These are phyloP conservation scores for Ceratobasidium sp. DNA, from an alignment of 1,284 basidiomycete species.

Conservation along the genomic window DNA sequence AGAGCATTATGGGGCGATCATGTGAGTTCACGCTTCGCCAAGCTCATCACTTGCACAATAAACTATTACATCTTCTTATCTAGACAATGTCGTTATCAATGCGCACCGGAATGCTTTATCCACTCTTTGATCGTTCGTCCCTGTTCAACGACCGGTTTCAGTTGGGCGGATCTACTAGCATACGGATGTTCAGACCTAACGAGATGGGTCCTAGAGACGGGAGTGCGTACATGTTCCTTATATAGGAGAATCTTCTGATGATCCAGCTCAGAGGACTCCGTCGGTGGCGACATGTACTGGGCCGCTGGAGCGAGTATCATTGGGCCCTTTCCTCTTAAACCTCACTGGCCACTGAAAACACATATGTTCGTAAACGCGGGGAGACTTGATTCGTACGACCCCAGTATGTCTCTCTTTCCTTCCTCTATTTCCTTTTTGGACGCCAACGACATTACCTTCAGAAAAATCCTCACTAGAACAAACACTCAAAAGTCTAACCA, in stretches of 20 bases:
- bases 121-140: slow-evolving; percentile 62
- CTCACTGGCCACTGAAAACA: slow-evolving; percentile 90
- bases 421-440: not conserved
- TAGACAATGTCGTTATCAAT: slow-evolving; percentile 77
- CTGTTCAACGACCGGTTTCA: slow-evolving; percentile 91
- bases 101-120: slow-evolving; percentile 73
- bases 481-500: slow-evolving; percentile 59
- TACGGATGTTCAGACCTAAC: slow-evolving; percentile 89
- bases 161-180: slow-evolving; percentile 91
- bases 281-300: slow-evolving; percentile 93
- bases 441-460: slow-evolving; percentile 49
- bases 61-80: not conserved
- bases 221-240: slow-evolving; percentile 63
- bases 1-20: slow-evolving; percentile 73
- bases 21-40: slow-evolving; percentile 54
- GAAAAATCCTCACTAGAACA: slow-evolving; percentile 63
- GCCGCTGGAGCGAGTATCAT: slow-evolving; percentile 86
- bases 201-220: slow-evolving; percentile 88
- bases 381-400: slow-evolving; percentile 76
- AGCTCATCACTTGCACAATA: not conserved
- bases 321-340: slow-evolving; percentile 81
- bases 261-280: slow-evolving; percentile 68
- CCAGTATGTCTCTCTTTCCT: slow-evolving; percentile 62
- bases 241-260: not conserved
- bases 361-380: slow-evolving; percentile 92